A percentile compares a stretch with the other conserved stretches of the same genome.
Evolutionary conservation across 805 yeast species (phyloP).

Genomic region (Saturnispora diversa): DNA sequence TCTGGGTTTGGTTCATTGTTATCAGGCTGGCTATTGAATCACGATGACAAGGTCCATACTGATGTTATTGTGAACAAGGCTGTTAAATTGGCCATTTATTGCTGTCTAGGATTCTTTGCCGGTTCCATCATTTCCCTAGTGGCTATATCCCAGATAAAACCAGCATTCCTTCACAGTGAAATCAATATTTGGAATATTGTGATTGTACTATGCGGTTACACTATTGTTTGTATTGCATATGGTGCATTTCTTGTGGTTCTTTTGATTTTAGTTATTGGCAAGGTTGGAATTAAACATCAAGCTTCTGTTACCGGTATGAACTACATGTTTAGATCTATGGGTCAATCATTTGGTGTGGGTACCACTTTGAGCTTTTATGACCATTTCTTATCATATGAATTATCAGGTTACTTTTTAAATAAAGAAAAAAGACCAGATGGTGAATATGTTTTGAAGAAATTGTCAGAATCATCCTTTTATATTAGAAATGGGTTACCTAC

Average conservation of each 20-base stretch:
- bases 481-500: conserved; percentile 27
- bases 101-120: conserved; percentile 18
- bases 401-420: conserved; percentile 27
- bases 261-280: conserved; percentile 35
- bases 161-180: conserved; percentile 17
- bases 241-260: conserved; percentile 36
- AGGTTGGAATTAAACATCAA: conserved; percentile 37
- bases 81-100: conserved; percentile 20
- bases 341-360: conserved; percentile 41
- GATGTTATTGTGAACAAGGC: conserved; percentile 19
- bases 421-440: conserved; percentile 23
- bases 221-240: conserved; percentile 31
- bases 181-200: conserved; percentile 14
- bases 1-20: conserved; percentile 34
- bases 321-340: conserved; percentile 42
- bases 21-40: conserved; percentile 31
- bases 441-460: conserved; percentile 16
- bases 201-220: conserved; percentile 24
- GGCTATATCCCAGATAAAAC: conserved; percentile 19
- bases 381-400: conserved; percentile 24
- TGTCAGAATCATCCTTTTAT: conserved; percentile 23
- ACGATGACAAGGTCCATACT: conserved; percentile 15
- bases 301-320: conserved; percentile 43
- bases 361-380: conserved; percentile 33
- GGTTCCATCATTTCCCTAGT: conserved; percentile 20